phyloP scores from a whole-genome alignment of 176 grass and related monocot genomes.

The Triticum turgidum region DNA sequence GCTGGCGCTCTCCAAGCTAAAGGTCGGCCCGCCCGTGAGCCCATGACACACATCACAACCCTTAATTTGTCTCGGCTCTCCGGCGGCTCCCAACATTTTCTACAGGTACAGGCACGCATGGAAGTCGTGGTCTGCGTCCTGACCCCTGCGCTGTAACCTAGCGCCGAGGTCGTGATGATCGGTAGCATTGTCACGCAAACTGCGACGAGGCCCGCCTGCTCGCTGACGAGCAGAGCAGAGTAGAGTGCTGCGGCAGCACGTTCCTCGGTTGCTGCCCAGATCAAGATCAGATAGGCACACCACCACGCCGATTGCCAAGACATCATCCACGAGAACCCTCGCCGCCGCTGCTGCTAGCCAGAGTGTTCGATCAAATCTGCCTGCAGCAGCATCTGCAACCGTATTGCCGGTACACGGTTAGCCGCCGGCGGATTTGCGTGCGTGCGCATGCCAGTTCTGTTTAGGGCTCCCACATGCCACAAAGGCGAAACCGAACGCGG shows the following conservation, averaged over 20 bases:
- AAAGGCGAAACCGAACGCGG: neutral
- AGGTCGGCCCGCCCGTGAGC: neutral
- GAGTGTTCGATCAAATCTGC: neutral
- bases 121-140: conserved; percentile 12
- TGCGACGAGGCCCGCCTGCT: neutral
- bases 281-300: neutral
- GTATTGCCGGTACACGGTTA: conserved; percentile 3
- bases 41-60: neutral
- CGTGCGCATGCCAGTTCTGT: neutral
- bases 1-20: neutral
- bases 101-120: neutral
- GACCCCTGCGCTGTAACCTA: conserved; percentile 35
- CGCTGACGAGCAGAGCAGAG: neutral
- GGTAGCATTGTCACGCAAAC: neutral
- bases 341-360: neutral
- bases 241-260: neutral
- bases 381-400: neutral
- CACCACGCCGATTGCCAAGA: too few relatives aligned
- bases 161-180: conserved; percentile 5
- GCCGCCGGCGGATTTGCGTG: neutral
- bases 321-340: too few relatives aligned
- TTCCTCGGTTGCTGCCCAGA: neutral
- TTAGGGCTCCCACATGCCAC: neutral
- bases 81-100: too few relatives aligned
- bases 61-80: neutral